Evolutionary conservation across 2,329 filamentous ascomycete genomes (phyloP), one percentile per base, ranked within the genome.

Genomic region (Parasarocladium wereldwijsianum): DNA sequence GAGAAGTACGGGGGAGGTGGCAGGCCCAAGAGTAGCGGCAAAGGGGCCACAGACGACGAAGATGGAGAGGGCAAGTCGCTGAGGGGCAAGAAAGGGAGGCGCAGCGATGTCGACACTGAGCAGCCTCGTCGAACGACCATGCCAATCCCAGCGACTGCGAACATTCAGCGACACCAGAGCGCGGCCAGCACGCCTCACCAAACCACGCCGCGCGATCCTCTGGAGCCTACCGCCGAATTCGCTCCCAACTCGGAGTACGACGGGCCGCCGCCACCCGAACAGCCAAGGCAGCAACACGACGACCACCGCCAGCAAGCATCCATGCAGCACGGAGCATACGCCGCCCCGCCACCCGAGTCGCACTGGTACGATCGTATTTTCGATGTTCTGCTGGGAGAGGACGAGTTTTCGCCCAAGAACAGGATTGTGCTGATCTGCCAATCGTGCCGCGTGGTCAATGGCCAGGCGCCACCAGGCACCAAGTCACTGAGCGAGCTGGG

Each of bases 291-390:
- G 26, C 43, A 38, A 6, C 39, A 32, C 4, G 16, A 10, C n/a
- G 16, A n/a, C 19, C 34, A 18, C 7, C 18, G 17, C 12, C 29
- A 26, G 13, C 11, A 19, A 25, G 8, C 26, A 28, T 9, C n/a
- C n/a, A 12, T n/a, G 15, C 15, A 8, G 23, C 13, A 9, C 6
- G 19, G 9, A 17, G 20, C 16, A 8, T 17, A 22, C 20, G 7
- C 20, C 17, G 40, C 24, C 33, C 37, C 23, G 34, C 40, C 33
- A 12, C 36, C 46, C 7, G 62, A 63, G 34, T 50, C 73, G 11
- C 76, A 80, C 46, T 98, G 90, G 90, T 98, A 96, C 54, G 90
- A 98, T 50, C 74, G 87, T 33, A 75, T 98, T 31, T 63, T 98
- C 34, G 90, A 98, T 45, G 71, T 93, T 0, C 70, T 98, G 16